Base-by-base conservation (phyloP, 805 yeast genomes). In the Diddensiella santjacobensis region DNA sequence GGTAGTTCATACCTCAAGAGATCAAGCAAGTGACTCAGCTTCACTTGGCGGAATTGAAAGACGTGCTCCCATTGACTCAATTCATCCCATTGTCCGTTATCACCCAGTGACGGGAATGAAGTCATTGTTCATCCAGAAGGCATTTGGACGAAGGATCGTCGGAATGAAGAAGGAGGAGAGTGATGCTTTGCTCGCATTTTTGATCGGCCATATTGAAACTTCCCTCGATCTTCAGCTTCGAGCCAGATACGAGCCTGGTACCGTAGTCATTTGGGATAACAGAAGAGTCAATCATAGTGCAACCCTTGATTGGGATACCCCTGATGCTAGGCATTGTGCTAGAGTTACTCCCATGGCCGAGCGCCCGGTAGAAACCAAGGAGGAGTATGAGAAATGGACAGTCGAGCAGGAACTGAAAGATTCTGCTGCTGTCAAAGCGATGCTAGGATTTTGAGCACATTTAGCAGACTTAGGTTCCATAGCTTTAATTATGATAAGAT, bases 211-310 rank as follows among this genome's bases (percentile, higher is more conserved):
- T 55, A 70, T 81, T 35, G 73, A 75, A 43, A 67, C 68, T 54
- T 63, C 78, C 22, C 60, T 53, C 26, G 62, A 58, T 40, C 39
- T 49, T 26, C 60, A 55, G 31, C 53, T 58, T 13, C 54, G 62
- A 44, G 48, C 35, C 51, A 22, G 65, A 45, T 85, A 88, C 84
- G 83, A 79, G 59, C 80, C 81, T 42, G 74, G 76, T 43, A 75
- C 88, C 1, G 84, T 84, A 43, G 86, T 81, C 19, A 64, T 83
- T 22, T 84, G 91, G 90, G 91, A 84, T 60, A 84, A 84, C 71
- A 79, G 91, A 62, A 76, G 80, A 5, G 66, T 77, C 22, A 50
- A 48, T 38, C 91, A 85, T 62, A 72, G 87, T 6, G 87, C 89
- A 10, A 73, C 81, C 17, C 73, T 77, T 45, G 91, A 85, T 36